Conservation (phyloP, 2,329 filamentous ascomycete genomes). For the Bipolaris sorokiniana region DNA sequence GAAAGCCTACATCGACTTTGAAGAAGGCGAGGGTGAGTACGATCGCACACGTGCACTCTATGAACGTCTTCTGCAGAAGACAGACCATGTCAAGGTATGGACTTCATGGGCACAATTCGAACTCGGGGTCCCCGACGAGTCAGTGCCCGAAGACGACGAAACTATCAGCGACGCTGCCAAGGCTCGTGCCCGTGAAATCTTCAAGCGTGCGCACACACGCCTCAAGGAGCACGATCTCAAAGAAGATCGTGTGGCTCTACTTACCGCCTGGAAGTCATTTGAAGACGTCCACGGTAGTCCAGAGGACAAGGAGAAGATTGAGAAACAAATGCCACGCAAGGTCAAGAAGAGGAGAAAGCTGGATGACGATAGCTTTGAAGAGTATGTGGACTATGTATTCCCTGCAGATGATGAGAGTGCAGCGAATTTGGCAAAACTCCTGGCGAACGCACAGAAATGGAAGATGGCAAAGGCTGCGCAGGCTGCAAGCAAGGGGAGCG, state of each 20-base stretch:
- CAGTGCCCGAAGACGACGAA: slow-evolving; percentile 58
- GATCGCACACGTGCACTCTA: slow-evolving; percentile 81
- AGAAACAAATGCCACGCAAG: slow-evolving; percentile 90
- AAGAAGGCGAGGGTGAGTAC: slow-evolving; percentile 93
- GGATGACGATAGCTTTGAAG: slow-evolving; percentile 92
- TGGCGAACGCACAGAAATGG: slow-evolving; percentile 88
- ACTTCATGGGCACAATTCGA: slow-evolving; percentile 99
- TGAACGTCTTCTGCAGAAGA: slow-evolving; percentile 89
- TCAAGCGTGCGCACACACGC: slow-evolving; percentile 80
- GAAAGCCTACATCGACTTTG: slow-evolving; percentile 99
- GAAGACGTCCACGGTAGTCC: slow-evolving; percentile 81
- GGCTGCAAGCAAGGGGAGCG: slow-evolving; percentile 15
- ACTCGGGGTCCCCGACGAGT: slow-evolving; percentile 85
- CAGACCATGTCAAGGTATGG: slow-evolving; percentile 99
- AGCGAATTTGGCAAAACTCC: slow-evolving; percentile 79
- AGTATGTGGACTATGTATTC: slow-evolving; percentile 97
- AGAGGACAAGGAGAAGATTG: slow-evolving; percentile 79
- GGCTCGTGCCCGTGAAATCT: slow-evolving; percentile 78
- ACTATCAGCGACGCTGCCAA: slow-evolving; percentile 83
- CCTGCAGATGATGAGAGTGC: slow-evolving; percentile 90
- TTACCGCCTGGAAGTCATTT: slow-evolving; percentile 92
- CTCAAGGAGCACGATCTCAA: slow-evolving; percentile 92
- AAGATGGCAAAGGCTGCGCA: slow-evolving; percentile 63
- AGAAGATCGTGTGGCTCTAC: slow-evolving; percentile 87
- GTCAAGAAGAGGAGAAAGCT: slow-evolving; percentile 91